Evolutionary conservation across 2,329 filamentous ascomycete genomes (phyloP).

Genomic region (Neofusicoccum sp.): DNA sequence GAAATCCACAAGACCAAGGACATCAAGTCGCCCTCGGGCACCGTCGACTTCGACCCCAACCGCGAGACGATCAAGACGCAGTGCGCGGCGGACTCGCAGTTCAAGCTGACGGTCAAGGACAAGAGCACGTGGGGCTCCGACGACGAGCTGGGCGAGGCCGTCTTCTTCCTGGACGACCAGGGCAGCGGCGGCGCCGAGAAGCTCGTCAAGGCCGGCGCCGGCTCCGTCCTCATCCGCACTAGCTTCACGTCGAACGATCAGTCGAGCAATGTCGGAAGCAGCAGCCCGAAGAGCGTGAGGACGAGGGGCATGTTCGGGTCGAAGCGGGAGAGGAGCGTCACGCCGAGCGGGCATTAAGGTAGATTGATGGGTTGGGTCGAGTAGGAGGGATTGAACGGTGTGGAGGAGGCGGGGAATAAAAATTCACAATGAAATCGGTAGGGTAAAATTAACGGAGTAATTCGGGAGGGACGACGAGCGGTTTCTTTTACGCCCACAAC

Average conservation of each 20-base stretch:
- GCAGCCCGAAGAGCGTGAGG: constrained; percentile 27
- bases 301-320: constrained; percentile 26
- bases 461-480: too few species aligned
- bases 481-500: too few species aligned
- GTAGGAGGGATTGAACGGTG: too few species aligned
- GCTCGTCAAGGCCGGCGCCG: constrained; percentile 71
- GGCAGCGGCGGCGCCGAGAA: constrained; percentile 70
- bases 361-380: not conserved
- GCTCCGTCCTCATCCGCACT: constrained; percentile 73
- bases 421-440: too few species aligned
- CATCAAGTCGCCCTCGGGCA: constrained; percentile 70
- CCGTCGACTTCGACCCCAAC: constrained; percentile 61
- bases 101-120: constrained; percentile 83
- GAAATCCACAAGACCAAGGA: constrained; percentile 91
- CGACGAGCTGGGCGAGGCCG: constrained; percentile 77
- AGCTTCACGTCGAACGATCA: constrained; percentile 63
- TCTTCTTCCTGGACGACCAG: constrained; percentile 91
- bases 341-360: constrained; percentile 20
- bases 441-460: too few species aligned
- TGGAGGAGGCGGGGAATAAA: too few species aligned
- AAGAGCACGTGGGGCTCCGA: constrained; percentile 84
- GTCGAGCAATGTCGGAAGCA: constrained; percentile 23
- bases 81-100: constrained; percentile 81
- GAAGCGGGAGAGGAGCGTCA: constrained; percentile 21
- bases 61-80: constrained; percentile 74